Base-by-base conservation (phyloP, 129 eudicot species). In the Flaveria ramosissima region DNA sequence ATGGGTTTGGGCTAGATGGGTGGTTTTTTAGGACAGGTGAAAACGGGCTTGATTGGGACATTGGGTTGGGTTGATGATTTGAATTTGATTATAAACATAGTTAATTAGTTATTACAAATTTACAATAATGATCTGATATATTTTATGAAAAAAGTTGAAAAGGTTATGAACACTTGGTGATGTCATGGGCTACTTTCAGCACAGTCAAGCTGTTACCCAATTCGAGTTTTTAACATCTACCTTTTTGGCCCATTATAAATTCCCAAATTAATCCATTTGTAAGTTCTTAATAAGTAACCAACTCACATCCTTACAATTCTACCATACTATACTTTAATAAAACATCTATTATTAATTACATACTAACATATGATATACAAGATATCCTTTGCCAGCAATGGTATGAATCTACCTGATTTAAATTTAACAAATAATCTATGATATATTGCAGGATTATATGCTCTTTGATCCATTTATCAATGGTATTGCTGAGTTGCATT, bases 371-470 rank as follows among this genome's bases (percentile, higher is more conserved):
- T 2, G 27, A 26, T 2, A 26, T 52, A 13, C 55, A 56, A 39
- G 39, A 57, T 7, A 16, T 27, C 60, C 60, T 74, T 45, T 74
- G 13, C 17, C 20, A 50, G 39, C 51, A 48, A 30, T 64, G 62
- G 51, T 14, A 27, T 53, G 17, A 6, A 53, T 3, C 27, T 17
- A 5, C 42, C 73, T 56, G 63, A 73, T 73, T 23, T 68, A 48
- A n/a, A 42, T 26, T 11, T 59, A 59, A 78, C 27, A 1, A 65
- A 42, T 36, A 24, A 32, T 30, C n/a, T n/a, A n/a, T n/a, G n/a
- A n/a, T n/a, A n/a, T n/a, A n/a, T n/a, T n/a, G n/a, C 81, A 87
- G 95, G 92, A 86, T 76, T 83, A 76, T 82, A 83, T 84, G 87
- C 79, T 92, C 30, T 78, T 83, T 47, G 92, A 89, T 80, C 89